These are phyloP conservation scores for Arabidopsis suecica DNA, from an alignment of 345 rosid species.

Conservation along the genomic window DNA sequence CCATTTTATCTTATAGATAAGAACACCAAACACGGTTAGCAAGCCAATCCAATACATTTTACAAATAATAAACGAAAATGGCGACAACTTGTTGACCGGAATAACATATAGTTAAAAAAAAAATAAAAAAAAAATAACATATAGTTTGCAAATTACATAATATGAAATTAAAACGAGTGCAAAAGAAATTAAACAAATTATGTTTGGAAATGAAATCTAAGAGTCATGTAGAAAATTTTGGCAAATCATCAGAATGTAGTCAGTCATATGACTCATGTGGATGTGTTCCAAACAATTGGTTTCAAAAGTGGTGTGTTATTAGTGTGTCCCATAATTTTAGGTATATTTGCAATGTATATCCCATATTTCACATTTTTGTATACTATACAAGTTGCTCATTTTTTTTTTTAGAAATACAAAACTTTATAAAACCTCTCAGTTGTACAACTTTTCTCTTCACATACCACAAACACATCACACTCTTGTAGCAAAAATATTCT, in stretches of 20 bases:
- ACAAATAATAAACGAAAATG: background rate
- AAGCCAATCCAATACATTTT: background rate
- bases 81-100: background rate
- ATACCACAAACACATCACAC: slow-evolving; percentile 16
- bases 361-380: background rate
- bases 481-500: background rate
- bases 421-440: slow-evolving; percentile 36
- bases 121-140: too few relatives aligned
- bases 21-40: background rate
- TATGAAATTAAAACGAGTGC: too few relatives aligned
- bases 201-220: background rate
- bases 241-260: too few relatives aligned
- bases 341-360: background rate
- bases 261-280: background rate
- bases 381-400: background rate
- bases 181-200: background rate
- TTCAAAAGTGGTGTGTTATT: background rate
- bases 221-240: too few relatives aligned
- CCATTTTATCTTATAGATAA: background rate
- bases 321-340: background rate
- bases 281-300: background rate
- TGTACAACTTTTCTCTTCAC: slow-evolving; percentile 1
- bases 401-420: background rate
- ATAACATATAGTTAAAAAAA: too few relatives aligned
- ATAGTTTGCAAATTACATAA: too few relatives aligned